Conservation (phyloP, 2,329 filamentous ascomycete species). For the Monilinia fructigena region DNA sequence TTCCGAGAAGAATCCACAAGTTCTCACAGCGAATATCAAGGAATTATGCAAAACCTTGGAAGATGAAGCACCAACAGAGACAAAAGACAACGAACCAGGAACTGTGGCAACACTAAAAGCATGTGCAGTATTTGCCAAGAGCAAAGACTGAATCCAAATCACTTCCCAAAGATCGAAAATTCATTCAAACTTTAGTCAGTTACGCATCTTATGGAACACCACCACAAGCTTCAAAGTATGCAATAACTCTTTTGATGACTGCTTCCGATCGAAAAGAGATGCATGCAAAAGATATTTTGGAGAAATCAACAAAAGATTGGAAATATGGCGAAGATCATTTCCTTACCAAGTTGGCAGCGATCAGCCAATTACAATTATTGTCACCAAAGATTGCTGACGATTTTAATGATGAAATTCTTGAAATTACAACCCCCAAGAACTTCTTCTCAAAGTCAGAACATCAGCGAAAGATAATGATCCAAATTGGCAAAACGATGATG, state of each 20-base stretch:
- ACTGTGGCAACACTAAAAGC: slow-evolving; percentile 93
- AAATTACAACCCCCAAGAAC: slow-evolving; percentile 72
- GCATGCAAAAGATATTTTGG: slow-evolving; percentile 78
- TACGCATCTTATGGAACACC: slow-evolving; percentile 83
- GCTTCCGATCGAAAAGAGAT: slow-evolving; percentile 72
- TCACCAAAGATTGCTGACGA: slow-evolving; percentile 71
- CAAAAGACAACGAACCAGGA: slow-evolving; percentile 64
- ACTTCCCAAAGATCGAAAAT: slow-evolving; percentile 76
- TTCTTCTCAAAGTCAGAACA: slow-evolving; percentile 68
- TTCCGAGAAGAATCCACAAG: slow-evolving; percentile 80
- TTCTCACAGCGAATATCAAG: slow-evolving; percentile 89
- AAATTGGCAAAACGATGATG: slow-evolving; percentile 65
- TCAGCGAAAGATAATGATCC: slow-evolving; percentile 57
- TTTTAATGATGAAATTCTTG: slow-evolving; percentile 71
- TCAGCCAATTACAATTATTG: slow-evolving; percentile 74
- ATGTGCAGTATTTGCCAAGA: slow-evolving; percentile 85
- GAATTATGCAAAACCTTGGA: slow-evolving; percentile 86
- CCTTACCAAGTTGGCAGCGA: slow-evolving; percentile 68
- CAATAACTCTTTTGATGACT: slow-evolving; percentile 83
- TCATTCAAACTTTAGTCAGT: slow-evolving; percentile 74
- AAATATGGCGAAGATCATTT: slow-evolving; percentile 71
- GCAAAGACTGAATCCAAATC: slow-evolving; percentile 74
- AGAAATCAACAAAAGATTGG: slow-evolving; percentile 72
- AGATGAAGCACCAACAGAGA: slow-evolving; percentile 71
- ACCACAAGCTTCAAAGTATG: slow-evolving; percentile 85